A percentile compares a stretch with the other conserved stretches of the same genome.
Evolutionary conservation across 176 grass and related monocot species (phyloP).

Genomic region (Carex kokanica): DNA sequence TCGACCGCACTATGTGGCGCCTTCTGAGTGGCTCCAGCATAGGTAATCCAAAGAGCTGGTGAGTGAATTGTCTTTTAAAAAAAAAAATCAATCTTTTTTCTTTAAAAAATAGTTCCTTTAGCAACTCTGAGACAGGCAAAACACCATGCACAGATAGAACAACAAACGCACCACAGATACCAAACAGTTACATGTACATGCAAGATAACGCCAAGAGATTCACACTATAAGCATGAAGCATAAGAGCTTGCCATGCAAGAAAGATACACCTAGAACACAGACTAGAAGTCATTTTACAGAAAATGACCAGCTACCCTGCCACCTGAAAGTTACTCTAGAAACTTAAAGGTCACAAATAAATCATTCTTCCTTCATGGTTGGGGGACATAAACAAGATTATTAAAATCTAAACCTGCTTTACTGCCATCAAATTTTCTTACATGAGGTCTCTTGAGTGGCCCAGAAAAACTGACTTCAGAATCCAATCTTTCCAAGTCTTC

Average conservation of each 20-base stretch:
- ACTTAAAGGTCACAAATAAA: not conserved
- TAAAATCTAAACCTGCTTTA: not conserved
- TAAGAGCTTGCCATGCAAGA: not conserved
- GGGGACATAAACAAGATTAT: not conserved
- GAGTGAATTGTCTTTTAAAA: not conserved
- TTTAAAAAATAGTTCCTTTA: not conserved
- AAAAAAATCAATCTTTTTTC: not conserved
- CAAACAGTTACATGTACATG: constrained; percentile 3
- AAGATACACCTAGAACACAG: not conserved
- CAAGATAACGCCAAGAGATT: constrained; percentile 6
- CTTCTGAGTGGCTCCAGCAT: not conserved
- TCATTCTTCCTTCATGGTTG: not conserved
- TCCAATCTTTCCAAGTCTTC: constrained; percentile 63
- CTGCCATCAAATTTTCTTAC: constrained; percentile 27
- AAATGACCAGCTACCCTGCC: not conserved
- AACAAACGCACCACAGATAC: not conserved
- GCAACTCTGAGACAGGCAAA: not conserved
- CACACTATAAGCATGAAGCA: constrained; percentile 13
- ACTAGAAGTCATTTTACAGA: constrained; percentile 9
- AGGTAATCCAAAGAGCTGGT: not conserved
- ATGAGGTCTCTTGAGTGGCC: constrained; percentile 43
- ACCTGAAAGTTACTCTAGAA: not conserved
- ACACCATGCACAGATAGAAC: not conserved
- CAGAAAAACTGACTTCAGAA: constrained; percentile 37
- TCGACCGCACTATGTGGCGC: not conserved